Evolutionary conservation across 306 rosid species (phyloP).

Genomic region (Cucurbita pepo): DNA sequence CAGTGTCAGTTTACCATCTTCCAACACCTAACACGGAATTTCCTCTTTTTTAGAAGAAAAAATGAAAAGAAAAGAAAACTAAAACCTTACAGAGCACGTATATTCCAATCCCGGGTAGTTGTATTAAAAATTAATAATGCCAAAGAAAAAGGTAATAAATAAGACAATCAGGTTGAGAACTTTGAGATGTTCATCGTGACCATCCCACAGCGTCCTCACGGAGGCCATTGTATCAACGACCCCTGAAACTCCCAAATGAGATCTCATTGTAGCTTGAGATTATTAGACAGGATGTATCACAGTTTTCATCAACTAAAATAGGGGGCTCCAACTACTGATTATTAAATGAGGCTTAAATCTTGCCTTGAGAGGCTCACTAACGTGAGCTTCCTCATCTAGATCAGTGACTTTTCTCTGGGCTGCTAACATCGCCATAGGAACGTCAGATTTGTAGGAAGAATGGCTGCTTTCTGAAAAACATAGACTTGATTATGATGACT

Average conservation of each 20-base stretch:
- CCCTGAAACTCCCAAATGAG: neutral
- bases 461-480: neutral
- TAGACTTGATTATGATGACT: neutral
- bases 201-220: neutral
- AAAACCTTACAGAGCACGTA: constrained; percentile 6
- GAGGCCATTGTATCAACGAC: neutral
- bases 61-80: neutral
- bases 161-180: neutral
- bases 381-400: neutral
- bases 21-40: constrained; percentile 41
- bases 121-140: neutral
- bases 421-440: neutral
- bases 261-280: neutral
- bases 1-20: constrained; percentile 43
- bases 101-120: neutral
- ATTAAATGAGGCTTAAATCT: neutral
- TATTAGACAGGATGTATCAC: neutral
- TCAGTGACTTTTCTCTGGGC: neutral
- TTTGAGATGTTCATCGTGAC: neutral
- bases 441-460: neutral
- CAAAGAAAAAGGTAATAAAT: neutral
- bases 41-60: neutral
- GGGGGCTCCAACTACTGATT: too few relatives aligned
- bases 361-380: neutral
- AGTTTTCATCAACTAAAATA: too few relatives aligned